A percentile compares a stretch with the other conserved stretches of the same genome.
Conservation (phyloP, 345 rosid genomes). For the Euphorbia peplus region DNA sequence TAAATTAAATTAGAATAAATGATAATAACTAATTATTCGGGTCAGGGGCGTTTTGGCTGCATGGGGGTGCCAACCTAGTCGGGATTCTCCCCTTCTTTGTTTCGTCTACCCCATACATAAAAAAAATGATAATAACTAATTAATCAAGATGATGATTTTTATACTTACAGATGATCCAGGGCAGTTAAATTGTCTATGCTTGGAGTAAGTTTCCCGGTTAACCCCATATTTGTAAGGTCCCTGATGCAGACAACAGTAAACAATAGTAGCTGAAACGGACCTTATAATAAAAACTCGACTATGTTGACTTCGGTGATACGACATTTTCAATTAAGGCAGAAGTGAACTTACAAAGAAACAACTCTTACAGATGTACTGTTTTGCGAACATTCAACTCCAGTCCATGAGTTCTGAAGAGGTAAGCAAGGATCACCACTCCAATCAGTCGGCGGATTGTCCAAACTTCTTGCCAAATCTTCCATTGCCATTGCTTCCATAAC, state of each 20-base stretch:
- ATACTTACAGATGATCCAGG: constrained; percentile 62
- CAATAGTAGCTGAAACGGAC: no score
- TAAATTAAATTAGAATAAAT: no score
- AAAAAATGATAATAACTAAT: no score
- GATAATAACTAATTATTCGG: no score
- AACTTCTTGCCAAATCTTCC: constrained; percentile 55
- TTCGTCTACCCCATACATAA: no score
- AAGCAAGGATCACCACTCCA: constrained; percentile 95
- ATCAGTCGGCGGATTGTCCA: constrained; percentile 62
- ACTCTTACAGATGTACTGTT: constrained; percentile 46
- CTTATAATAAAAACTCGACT: no score
- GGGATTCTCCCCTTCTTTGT: no score
- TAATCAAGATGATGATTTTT: constrained; percentile 11
- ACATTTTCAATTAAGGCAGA: background rate
- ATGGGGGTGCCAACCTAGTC: no score
- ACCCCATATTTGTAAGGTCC: constrained; percentile 57
- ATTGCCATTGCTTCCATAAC: constrained; percentile 42
- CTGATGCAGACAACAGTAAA: constrained; percentile 30
- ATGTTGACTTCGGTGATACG: no score
- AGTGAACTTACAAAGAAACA: constrained; percentile 53
- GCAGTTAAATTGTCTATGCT: constrained; percentile 56
- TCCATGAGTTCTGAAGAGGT: constrained; percentile 76
- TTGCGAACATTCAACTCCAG: constrained; percentile 71
- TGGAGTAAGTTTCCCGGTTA: constrained; percentile 53
- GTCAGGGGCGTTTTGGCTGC: no score